Evolutionary conservation across 768 basidiomycete genomes (phyloP).

Genomic region (Calvatia gigantea): DNA sequence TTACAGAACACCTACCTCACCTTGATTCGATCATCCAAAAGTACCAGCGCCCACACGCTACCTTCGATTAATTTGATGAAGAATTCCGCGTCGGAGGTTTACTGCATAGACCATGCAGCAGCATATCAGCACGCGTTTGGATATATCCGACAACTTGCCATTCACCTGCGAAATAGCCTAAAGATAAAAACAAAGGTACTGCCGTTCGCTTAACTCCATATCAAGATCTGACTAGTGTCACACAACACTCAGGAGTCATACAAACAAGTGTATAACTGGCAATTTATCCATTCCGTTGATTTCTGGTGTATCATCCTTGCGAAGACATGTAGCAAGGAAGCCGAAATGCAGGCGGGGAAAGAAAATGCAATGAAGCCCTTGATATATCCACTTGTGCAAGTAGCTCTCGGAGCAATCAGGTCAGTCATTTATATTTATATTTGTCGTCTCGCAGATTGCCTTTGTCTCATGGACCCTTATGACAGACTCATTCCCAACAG

Average conservation of each 20-base stretch:
- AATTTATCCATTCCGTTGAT: slow-evolving; percentile 92
- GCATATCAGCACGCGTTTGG: slow-evolving; percentile 95
- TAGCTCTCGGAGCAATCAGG: slow-evolving; percentile 91
- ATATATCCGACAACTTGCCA: slow-evolving; percentile 92
- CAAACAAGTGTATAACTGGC: slow-evolving; percentile 98
- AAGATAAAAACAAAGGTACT: slow-evolving; percentile 80
- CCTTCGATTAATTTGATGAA: slow-evolving; percentile 97
- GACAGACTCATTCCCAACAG: slow-evolving; percentile 87
- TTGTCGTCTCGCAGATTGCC: slow-evolving; percentile 1
- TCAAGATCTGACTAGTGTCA: not conserved
- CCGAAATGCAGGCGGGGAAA: slow-evolving; percentile 44
- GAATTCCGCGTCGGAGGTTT: slow-evolving; percentile 93
- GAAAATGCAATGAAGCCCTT: slow-evolving; percentile 84
- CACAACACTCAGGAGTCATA: slow-evolving; percentile 66
- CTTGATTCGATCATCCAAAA: slow-evolving; percentile 79
- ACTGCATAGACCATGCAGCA: slow-evolving; percentile 66
- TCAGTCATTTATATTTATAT: slow-evolving; percentile 34
- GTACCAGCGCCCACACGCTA: slow-evolving; percentile 81
- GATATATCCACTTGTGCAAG: slow-evolving; percentile 94
- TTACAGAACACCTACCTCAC: slow-evolving; percentile 82
- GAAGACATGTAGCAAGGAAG: slow-evolving; percentile 66
- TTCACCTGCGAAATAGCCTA: slow-evolving; percentile 89
- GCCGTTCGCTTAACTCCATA: slow-evolving; percentile 7
- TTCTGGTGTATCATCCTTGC: slow-evolving; percentile 93
- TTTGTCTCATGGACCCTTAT: slow-evolving; percentile 26